Base-by-base conservation (phyloP, 2,329 filamentous ascomycete genomes). In the Magnaporthiopsis rhizophila region DNA sequence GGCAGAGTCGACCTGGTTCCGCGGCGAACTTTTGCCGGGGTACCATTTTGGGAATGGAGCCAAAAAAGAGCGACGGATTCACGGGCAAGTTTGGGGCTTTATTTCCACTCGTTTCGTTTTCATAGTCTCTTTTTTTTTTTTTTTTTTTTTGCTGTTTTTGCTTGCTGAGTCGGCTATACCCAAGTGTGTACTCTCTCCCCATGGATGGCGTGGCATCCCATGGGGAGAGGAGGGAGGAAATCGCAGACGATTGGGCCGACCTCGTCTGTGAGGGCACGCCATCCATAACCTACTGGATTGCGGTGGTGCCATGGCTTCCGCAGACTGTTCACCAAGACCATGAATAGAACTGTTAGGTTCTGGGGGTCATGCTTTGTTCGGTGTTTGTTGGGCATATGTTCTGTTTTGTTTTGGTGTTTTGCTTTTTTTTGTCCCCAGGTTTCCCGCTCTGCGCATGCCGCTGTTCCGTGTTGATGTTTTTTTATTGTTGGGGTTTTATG, bases 141-240 rank as follows among this genome's bases (percentile, higher is more conserved):
- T 30, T 30, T 30, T 30, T 3, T 1, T 53, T 24, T 53, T n/a
- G 5, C 21, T 45, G 2, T 13, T 45, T 15, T 45, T 15, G 8
- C 15, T 45, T 58, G 56, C n/a, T 24, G 57, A 30, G 26, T 58
- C 57, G 57, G 57, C 57, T 58, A 58, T 58, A 58, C 57, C 57
- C 57, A 58, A 58, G 30, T 58, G 30, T 58, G 45, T 53, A n/a
- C 45, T n/a, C n/a, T 13, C 21, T 9, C n/a, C 21, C n/a, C 21
- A n/a, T 53, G 45, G 21, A 53, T 24, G n/a, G n/a, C 45, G 45
- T 21, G 18, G 18, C 45, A 21, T 30, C 30, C 4, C 6, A 5
- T 53, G 45, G 45, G 45, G 45, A 24, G 13, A 13, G 45, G 45
- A 9, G 45, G 21, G 8, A 53, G 45, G 45, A 53, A 53, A 24